phyloP scores from a whole-genome alignment of 1,139 yeast species.

The Yamadazyma siamensis region DNA sequence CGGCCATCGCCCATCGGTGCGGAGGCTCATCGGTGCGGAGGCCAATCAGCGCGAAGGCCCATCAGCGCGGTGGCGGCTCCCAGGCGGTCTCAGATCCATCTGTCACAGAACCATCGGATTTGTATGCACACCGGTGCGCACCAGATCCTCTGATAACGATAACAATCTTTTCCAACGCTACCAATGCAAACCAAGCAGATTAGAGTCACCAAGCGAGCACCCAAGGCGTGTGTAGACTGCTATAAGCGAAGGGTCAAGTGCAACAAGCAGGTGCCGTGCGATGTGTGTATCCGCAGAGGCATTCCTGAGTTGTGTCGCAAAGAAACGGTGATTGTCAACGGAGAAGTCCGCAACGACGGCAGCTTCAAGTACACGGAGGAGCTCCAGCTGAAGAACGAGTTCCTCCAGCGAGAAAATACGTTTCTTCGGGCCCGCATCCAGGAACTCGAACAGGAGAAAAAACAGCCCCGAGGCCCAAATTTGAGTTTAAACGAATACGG shows the following conservation, averaged over 20 bases:
- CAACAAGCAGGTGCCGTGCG: slow-evolving; percentile 28
- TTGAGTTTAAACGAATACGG: slow-evolving; percentile 5
- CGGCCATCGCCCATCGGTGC: too few relatives aligned
- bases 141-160: too few relatives aligned
- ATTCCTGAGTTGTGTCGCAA: slow-evolving; percentile 8
- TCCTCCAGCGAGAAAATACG: slow-evolving; percentile 2
- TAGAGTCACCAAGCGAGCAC: slow-evolving; percentile 16
- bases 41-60: too few relatives aligned
- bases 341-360: slow-evolving; percentile 7
- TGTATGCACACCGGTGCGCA: too few relatives aligned
- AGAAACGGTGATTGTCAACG: slow-evolving; percentile 13
- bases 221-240: slow-evolving; percentile 24
- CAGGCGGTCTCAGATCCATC: too few relatives aligned
- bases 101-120: too few relatives aligned
- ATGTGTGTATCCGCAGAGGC: slow-evolving; percentile 24
- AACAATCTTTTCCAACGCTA: too few relatives aligned
- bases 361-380: slow-evolving; percentile 1
- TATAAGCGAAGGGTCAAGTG: slow-evolving; percentile 26
- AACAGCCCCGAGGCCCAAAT: background rate
- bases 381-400: slow-evolving; percentile 3
- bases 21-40: too few relatives aligned
- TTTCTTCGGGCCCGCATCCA: slow-evolving; percentile 1
- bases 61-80: too few relatives aligned
- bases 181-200: background rate
- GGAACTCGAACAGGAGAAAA: too few relatives aligned